These are phyloP conservation scores for Saccharomyces hybrid DNA, from an alignment of 1,139 yeast species.

Conservation along the genomic window DNA sequence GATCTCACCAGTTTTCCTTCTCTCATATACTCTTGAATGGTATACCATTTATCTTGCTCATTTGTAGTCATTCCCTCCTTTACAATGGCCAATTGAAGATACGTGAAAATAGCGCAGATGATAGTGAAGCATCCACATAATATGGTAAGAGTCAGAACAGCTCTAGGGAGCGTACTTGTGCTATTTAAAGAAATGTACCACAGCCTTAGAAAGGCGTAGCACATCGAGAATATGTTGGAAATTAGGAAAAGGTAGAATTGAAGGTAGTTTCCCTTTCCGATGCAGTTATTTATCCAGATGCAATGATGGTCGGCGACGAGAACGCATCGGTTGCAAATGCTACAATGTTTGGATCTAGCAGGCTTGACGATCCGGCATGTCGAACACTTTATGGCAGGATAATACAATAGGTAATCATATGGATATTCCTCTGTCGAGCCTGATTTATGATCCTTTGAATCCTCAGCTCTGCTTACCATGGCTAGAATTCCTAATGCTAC, in stretches of 20 bases:
- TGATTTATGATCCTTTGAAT: constrained; percentile 4
- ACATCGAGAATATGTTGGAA: constrained; percentile 48
- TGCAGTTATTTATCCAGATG: constrained; percentile 88
- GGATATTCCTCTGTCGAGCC: constrained; percentile 30
- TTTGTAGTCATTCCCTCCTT: constrained; percentile 87
- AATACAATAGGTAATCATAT: constrained; percentile 55
- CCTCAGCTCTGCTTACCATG: constrained; percentile 18
- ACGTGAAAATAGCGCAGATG: constrained; percentile 49
- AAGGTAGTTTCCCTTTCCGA: constrained; percentile 68
- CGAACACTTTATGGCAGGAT: constrained; percentile 32
- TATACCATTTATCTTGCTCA: constrained; percentile 80
- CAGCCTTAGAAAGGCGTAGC: constrained; percentile 47
- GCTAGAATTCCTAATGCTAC: constrained; percentile 17
- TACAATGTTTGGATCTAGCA: constrained; percentile 87
- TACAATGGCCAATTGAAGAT: constrained; percentile 54
- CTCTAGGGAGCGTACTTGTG: constrained; percentile 4
- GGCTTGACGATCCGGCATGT: constrained; percentile 72
- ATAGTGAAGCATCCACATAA: constrained; percentile 49
- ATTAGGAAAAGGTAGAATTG: constrained; percentile 61
- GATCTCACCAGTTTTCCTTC: constrained; percentile 35
- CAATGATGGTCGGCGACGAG: constrained; percentile 85
- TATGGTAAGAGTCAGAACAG: constrained; percentile 22
- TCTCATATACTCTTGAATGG: constrained; percentile 53
- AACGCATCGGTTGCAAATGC: constrained; percentile 61
- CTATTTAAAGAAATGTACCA: constrained; percentile 9